These are phyloP conservation scores for Metarhizium humberi DNA, from an alignment of 2,329 filamentous ascomycete genomes.

Conservation along the genomic window DNA sequence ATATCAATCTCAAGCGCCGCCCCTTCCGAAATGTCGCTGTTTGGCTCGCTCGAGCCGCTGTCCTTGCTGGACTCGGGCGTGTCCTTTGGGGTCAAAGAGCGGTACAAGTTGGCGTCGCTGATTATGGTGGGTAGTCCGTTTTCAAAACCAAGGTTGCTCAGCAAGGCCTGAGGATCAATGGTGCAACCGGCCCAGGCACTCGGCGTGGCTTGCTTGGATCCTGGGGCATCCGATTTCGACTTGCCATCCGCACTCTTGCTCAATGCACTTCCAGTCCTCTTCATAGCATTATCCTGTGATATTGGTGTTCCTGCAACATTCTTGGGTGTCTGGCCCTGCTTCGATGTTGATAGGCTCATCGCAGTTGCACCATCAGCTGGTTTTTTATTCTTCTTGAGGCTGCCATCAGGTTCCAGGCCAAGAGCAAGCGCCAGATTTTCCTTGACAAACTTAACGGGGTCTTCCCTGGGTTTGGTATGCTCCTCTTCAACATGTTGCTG, in stretches of 20 bases:
- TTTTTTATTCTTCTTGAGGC: conserved; percentile 25
- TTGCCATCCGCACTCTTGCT: conserved; percentile 29
- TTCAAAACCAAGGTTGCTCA: conserved; percentile 25
- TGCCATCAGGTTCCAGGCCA: conserved; percentile 43
- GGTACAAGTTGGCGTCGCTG: conserved; percentile 43
- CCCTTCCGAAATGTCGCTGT: conserved; percentile 51
- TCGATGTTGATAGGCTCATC: conserved; percentile 35
- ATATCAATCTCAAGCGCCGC: conserved; percentile 43
- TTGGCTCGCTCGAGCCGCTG: conserved; percentile 48
- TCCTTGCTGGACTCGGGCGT: conserved; percentile 58
- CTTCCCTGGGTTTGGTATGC: conserved; percentile 44
- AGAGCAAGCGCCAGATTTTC: conserved; percentile 40
- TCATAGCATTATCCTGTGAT: conserved; percentile 42
- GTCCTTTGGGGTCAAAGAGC: conserved; percentile 49
- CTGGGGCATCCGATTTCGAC: conserved; percentile 13
- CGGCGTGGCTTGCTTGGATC: conserved; percentile 3
- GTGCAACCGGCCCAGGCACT: conserved; percentile 32
- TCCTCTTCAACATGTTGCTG: conserved; percentile 48
- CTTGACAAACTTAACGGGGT: conserved; percentile 43
- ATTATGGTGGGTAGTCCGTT: conserved; percentile 34
- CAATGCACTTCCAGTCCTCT: conserved; percentile 37
- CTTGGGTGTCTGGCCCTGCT: conserved; percentile 37
- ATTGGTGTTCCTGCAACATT: conserved; percentile 37
- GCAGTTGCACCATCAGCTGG: conserved; percentile 18
- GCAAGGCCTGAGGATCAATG: conserved; percentile 39